Percentiles rank a stretch among this genome's conserved stretches.
Evolutionary conservation across 2,329 filamentous ascomycete genomes (phyloP).

Genomic region (Zarea fungicola): DNA sequence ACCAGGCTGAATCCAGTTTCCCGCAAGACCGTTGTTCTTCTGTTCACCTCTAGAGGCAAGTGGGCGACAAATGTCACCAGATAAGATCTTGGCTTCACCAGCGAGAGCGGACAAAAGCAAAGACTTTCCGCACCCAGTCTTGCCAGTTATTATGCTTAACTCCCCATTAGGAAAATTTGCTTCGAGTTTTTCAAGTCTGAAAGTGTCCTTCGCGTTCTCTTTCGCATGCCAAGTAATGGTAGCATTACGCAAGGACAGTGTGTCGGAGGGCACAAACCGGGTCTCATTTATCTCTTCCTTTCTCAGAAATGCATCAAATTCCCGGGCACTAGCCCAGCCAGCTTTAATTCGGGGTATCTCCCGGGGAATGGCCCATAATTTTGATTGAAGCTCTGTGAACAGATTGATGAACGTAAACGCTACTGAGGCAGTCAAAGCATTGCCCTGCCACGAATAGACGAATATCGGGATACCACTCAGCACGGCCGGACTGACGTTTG

Average conservation of each 20-base stretch:
- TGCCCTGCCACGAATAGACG: background rate
- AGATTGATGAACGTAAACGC: slow-evolving; percentile 14
- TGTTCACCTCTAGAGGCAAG: background rate
- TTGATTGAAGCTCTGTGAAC: slow-evolving; percentile 10
- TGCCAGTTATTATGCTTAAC: slow-evolving; percentile 13
- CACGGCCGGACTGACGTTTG: slow-evolving; percentile 11
- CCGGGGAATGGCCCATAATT: slow-evolving; percentile 4
- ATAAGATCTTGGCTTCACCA: slow-evolving; percentile 10
- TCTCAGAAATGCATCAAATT: slow-evolving; percentile 11
- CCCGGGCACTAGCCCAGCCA: slow-evolving; percentile 6
- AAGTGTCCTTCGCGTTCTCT: background rate
- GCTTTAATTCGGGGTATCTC: slow-evolving; percentile 5
- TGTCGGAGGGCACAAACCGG: background rate
- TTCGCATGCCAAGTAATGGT: background rate
- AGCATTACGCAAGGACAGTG: background rate
- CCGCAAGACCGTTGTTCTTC: background rate
- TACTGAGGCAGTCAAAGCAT: slow-evolving; percentile 2
- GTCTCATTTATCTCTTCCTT: background rate
- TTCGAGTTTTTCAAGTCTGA: slow-evolving; percentile 6
- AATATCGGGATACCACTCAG: slow-evolving; percentile 6
- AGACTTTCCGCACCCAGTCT: slow-evolving; percentile 14
- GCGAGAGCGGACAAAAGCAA: slow-evolving; percentile 10
- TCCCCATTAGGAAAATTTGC: slow-evolving; percentile 8
- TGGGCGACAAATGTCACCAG: slow-evolving; percentile 11
- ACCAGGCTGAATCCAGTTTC: background rate